Evolutionary conservation across 306 rosid species (phyloP).

Genomic region (Lathyrus oleraceus): DNA sequence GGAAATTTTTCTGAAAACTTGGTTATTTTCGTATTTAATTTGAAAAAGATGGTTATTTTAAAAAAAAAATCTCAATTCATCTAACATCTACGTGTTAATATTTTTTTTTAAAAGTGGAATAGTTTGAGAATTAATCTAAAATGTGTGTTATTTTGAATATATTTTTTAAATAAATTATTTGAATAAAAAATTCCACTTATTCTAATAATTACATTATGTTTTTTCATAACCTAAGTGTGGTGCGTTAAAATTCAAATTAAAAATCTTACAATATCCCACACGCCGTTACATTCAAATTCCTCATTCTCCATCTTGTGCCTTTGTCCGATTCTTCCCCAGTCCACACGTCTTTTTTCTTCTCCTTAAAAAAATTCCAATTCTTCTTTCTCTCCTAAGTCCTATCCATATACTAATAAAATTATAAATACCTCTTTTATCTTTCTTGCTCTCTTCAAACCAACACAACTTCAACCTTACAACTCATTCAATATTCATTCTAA

Average conservation of each 20-base stretch:
- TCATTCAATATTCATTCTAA: background rate
- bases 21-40: no score
- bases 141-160: no score
- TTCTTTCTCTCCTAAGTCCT: background rate
- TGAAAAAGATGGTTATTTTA: no score
- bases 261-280: background rate
- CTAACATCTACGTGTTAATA: no score
- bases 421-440: constrained; percentile 23
- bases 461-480: background rate
- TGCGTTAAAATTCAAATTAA: background rate
- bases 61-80: no score
- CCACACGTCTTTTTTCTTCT: constrained; percentile 74
- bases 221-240: no score
- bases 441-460: constrained; percentile 6
- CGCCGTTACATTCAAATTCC: constrained; percentile 44
- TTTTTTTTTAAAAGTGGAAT: no score
- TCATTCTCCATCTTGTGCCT: constrained; percentile 29
- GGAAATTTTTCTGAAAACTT: no score
- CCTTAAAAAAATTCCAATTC: constrained; percentile 20
- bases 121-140: no score
- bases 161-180: no score
- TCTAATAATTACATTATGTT: no score
- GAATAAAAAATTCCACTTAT: no score
- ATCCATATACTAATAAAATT: background rate
- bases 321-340: constrained; percentile 28